Base-by-base conservation (phyloP, 2,329 filamentous ascomycete species). In the Colletotrichum trifolii region DNA sequence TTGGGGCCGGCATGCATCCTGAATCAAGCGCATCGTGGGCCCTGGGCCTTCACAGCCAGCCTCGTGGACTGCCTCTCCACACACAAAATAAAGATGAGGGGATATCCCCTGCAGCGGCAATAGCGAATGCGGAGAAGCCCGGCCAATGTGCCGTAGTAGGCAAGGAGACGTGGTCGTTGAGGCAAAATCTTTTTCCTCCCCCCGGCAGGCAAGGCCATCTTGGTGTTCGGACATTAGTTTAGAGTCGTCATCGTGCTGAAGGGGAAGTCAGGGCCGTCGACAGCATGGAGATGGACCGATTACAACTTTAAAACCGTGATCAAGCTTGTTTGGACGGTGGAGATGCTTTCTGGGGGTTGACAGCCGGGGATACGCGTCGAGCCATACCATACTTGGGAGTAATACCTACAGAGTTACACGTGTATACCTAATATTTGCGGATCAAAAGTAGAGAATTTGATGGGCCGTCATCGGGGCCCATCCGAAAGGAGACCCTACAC, bases 101-200 rank as follows among this genome's bases (percentile, higher is more conserved):
- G 54, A 59, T 33, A 6, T 10, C 8, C 64, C 60, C 54, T 66
- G 60, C 48, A 64, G 54, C 54, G 60, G 60, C 54, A 64, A 55
- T 47, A 42, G 54, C 54, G 50, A 54, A 64, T 66, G 64, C 64
- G 64, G 64, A 66, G 64, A 60, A 64, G 38, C 17, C 17, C 50
- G 36, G 42, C 35, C 49, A 25, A 25, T 2, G 25, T 25, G 25
- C 25, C 25, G 25, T 25, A 25, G 4, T 25, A 4, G 25, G 25
- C 4, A 25, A 25, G 25, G 25, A 25, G 25, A 25, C 25, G 25
- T 25, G 25, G 43, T 25, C 15, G 13, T 8, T 5, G 2, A 7
- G 64, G 64, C 15, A 54, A 36, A 66, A 59, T 46, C 34, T 64
- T 64, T 43, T n/a, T 12, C 64, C 64, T 43, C 43, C 34, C 25